These are phyloP conservation scores for Mycosphaerelloides madeirae DNA, from an alignment of 2,329 filamentous ascomycete genomes.

Conservation along the genomic window DNA sequence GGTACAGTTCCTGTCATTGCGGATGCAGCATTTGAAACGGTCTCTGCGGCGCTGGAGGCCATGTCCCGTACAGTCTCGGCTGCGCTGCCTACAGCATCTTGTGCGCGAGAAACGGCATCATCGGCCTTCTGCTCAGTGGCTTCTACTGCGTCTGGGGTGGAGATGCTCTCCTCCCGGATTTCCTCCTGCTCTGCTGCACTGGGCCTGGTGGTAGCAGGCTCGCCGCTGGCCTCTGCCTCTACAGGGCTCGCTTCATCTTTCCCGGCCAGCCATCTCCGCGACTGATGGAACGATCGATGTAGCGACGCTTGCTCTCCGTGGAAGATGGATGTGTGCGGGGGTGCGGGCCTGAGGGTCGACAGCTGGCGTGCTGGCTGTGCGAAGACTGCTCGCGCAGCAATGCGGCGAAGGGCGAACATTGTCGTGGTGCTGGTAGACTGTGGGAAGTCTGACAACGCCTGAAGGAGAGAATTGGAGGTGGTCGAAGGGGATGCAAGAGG, in stretches of 20 bases:
- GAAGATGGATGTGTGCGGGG: conserved; percentile 29
- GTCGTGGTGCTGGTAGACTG: not conserved
- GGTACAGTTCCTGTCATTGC: not conserved
- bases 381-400: conserved; percentile 52
- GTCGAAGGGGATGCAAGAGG: too few species aligned
- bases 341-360: conserved; percentile 23
- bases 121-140: conserved; percentile 21
- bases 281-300: conserved; percentile 37
- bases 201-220: conserved; percentile 33
- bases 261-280: conserved; percentile 36
- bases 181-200: conserved; percentile 27
- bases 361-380: conserved; percentile 42
- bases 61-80: conserved; percentile 10
- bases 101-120: conserved; percentile 10
- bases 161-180: conserved; percentile 22
- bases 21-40: conserved; percentile 4
- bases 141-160: conserved; percentile 24
- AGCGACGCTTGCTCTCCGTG: conserved; percentile 35
- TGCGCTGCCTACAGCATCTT: conserved; percentile 10
- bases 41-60: conserved; percentile 2
- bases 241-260: conserved; percentile 29
- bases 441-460: too few species aligned
- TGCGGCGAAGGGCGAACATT: conserved; percentile 57
- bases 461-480: too few species aligned
- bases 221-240: conserved; percentile 27